phyloP scores from a whole-genome alignment of 225 moss, liverwort and hornwort genomes.

The Lunularia cruciata region DNA sequence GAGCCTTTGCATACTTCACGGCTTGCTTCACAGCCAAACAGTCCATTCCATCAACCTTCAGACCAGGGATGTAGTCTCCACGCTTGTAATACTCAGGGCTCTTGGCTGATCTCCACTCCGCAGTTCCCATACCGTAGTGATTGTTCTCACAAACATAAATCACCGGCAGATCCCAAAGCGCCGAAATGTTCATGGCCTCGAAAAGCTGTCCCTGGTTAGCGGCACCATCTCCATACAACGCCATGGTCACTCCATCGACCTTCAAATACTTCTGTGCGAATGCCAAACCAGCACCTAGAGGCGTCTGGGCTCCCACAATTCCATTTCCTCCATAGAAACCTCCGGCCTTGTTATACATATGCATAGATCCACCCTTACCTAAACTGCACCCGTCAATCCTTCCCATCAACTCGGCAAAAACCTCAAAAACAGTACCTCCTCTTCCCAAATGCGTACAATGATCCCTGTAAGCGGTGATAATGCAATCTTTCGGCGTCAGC shows the following conservation, averaged over 20 bases:
- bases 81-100: conserved; percentile 95
- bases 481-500: conserved; percentile 75
- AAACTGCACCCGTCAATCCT: conserved; percentile 69
- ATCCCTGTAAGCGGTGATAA: conserved; percentile 84
- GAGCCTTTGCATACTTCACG: conserved; percentile 69
- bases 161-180: conserved; percentile 84
- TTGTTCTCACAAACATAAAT: conserved; percentile 96
- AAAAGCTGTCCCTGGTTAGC: conserved; percentile 98
- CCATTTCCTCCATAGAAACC: conserved; percentile 91
- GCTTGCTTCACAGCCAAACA: conserved; percentile 93
- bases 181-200: conserved; percentile 97
- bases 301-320: conserved; percentile 96
- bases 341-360: conserved; percentile 92
- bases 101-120: conserved; percentile 95
- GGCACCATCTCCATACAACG: conserved; percentile 93
- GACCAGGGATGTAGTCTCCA: conserved; percentile 91
- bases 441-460: conserved; percentile 86
- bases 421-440: conserved; percentile 80
- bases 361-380: conserved; percentile 78
- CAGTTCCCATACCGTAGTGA: conserved; percentile 99
- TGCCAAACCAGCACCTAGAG: conserved; percentile 86
- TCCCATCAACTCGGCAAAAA: conserved; percentile 96
- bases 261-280: conserved; percentile 95
- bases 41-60: conserved; percentile 73
- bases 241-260: conserved; percentile 86